Percentiles rank a stretch among this genome's conserved stretches.
phyloP scores from a whole-genome alignment of 1,139 yeast species.

The Petasospora fabianii region DNA sequence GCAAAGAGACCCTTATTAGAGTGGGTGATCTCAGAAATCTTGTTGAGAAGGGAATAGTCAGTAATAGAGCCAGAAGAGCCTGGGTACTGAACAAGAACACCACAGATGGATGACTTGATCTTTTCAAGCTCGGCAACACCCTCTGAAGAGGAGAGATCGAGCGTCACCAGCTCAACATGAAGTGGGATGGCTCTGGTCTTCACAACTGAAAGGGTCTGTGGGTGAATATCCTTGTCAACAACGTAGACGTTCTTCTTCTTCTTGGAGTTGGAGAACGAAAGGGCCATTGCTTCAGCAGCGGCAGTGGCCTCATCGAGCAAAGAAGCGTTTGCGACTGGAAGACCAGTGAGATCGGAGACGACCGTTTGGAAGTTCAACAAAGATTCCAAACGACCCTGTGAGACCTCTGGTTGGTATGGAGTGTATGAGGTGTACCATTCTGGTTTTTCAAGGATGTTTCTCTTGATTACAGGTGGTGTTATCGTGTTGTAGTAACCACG shows the following conservation, averaged over 20 bases:
- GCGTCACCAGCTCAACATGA: slow-evolving; percentile 57
- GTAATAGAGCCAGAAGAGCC: slow-evolving; percentile 76
- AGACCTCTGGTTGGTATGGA: slow-evolving; percentile 96
- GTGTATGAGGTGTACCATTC: slow-evolving; percentile 99
- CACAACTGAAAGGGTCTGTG: slow-evolving; percentile 81
- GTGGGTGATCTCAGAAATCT: slow-evolving; percentile 66
- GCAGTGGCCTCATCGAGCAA: slow-evolving; percentile 96
- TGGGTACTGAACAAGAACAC: slow-evolving; percentile 89
- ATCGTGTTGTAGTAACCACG: slow-evolving; percentile 92
- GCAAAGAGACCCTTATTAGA: slow-evolving; percentile 69
- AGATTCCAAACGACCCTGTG: slow-evolving; percentile 93
- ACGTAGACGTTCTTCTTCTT: slow-evolving; percentile 68
- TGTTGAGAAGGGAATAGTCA: slow-evolving; percentile 42
- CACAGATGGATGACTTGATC: slow-evolving; percentile 52
- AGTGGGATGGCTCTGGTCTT: slow-evolving; percentile 75
- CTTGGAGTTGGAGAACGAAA: slow-evolving; percentile 65
- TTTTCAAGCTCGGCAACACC: slow-evolving; percentile 42
- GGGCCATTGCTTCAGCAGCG: slow-evolving; percentile 95
- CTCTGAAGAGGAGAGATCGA: slow-evolving; percentile 46
- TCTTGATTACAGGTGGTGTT: slow-evolving; percentile 88
- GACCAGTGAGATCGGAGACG: slow-evolving; percentile 84
- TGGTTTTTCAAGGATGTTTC: slow-evolving; percentile 88
- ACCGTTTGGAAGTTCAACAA: slow-evolving; percentile 88
- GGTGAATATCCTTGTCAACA: slow-evolving; percentile 74
- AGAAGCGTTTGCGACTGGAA: slow-evolving; percentile 91